These are phyloP conservation scores for Solanum rostratum DNA, from an alignment of 257 asterid species.

Conservation along the genomic window DNA sequence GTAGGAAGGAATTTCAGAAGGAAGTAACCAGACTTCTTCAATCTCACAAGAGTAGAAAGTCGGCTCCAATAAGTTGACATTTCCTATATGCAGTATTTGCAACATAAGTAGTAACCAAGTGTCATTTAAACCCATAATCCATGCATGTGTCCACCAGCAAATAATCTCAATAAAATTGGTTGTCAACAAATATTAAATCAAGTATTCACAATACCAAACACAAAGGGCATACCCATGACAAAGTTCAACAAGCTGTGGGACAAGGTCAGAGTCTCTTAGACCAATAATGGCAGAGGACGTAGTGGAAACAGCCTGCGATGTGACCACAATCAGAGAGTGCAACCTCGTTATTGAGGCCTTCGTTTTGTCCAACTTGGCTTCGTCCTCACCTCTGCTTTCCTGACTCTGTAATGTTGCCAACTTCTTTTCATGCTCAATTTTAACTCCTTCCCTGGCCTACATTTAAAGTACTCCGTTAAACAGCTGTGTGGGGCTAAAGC, in stretches of 20 bases:
- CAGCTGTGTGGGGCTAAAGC: background rate
- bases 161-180: background rate
- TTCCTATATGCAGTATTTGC: background rate
- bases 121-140: background rate
- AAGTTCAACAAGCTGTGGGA: constrained; percentile 94
- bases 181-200: background rate
- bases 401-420: constrained; percentile 75
- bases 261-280: constrained; percentile 73
- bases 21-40: background rate
- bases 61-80: background rate
- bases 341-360: constrained; percentile 75
- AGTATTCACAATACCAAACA: background rate
- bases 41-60: background rate
- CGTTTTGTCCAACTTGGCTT: constrained; percentile 88
- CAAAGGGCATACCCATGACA: constrained; percentile 74
- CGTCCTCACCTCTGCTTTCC: constrained; percentile 67
- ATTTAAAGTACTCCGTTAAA: background rate
- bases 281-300: constrained; percentile 78
- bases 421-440: constrained; percentile 86
- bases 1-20: background rate
- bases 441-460: constrained; percentile 90
- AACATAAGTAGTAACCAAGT: background rate
- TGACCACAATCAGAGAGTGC: constrained; percentile 79
- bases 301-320: constrained; percentile 90
- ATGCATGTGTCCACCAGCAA: background rate